A percentile compares a stretch with the other conserved stretches of the same genome.
These are phyloP conservation scores for Malassezia yamatoensis DNA, from an alignment of 1,284 basidiomycete species.

Conservation along the genomic window DNA sequence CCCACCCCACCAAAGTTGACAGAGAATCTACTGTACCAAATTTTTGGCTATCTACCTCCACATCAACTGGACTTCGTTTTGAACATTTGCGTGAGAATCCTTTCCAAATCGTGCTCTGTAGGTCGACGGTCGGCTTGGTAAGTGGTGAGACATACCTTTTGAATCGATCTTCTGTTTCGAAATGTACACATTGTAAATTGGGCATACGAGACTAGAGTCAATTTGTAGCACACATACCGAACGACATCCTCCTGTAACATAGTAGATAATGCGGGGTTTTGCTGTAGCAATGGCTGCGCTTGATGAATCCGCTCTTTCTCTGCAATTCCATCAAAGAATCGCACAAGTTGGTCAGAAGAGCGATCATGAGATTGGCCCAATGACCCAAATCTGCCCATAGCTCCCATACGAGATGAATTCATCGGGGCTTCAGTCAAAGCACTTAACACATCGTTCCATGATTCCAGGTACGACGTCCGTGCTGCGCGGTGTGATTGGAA, in stretches of 20 bases:
- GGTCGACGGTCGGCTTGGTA: neutral
- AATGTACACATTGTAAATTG: slow-evolving; percentile 6
- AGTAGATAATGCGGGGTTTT: neutral
- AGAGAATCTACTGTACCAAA: no score
- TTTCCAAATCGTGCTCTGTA: slow-evolving; percentile 8
- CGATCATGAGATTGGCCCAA: neutral
- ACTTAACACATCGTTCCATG: slow-evolving; percentile 14
- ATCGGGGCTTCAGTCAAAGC: neutral
- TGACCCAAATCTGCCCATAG: neutral
- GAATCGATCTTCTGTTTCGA: slow-evolving; percentile 3
- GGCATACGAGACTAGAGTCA: slow-evolving; percentile 5
- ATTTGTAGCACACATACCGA: neutral
- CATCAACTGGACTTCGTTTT: neutral
- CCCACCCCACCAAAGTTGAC: no score
- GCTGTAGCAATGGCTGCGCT: slow-evolving; percentile 1
- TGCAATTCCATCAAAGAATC: slow-evolving; percentile 5
- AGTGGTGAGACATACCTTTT: neutral
- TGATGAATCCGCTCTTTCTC: slow-evolving; percentile 10
- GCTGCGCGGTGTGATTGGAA: slow-evolving; percentile 10
- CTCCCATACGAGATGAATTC: neutral
- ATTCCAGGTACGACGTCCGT: slow-evolving; percentile 12
- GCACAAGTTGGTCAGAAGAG: neutral
- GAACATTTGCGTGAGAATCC: slow-evolving; percentile 2
- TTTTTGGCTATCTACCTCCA: neutral
- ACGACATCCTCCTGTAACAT: slow-evolving; percentile 12